Conservation (phyloP, 164 flowering plant species). For the Stephania cephalantha region DNA sequence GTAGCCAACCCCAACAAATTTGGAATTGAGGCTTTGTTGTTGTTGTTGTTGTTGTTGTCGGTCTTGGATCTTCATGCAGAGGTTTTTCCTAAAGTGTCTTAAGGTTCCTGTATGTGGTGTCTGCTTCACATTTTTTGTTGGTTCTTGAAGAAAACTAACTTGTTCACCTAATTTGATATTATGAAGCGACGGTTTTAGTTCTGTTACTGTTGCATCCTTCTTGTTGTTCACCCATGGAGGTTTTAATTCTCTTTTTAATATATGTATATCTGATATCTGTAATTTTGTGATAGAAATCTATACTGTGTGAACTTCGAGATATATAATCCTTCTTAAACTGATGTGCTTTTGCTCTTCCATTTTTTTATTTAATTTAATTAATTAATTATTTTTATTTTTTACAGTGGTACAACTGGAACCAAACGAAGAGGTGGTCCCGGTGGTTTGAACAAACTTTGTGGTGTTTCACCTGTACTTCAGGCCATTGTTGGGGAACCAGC, state of each 20-base stretch:
- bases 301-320: not conserved
- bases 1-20: too few species aligned
- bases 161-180: too few species aligned
- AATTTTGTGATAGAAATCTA: too few species aligned
- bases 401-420: slow-evolving; percentile 53
- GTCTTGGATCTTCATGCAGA: too few species aligned
- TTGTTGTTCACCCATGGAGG: too few species aligned
- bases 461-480: slow-evolving; percentile 88
- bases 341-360: not conserved
- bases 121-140: not conserved
- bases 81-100: not conserved
- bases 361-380: not conserved
- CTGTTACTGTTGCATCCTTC: too few species aligned
- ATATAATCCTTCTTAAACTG: not conserved
- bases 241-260: too few species aligned
- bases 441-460: slow-evolving; percentile 85
- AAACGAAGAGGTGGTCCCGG: slow-evolving; percentile 97
- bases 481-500: slow-evolving; percentile 80
- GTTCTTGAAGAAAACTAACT: not conserved
- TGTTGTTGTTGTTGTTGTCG: too few species aligned
- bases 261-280: too few species aligned
- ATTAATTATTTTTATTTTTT: not conserved
- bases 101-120: not conserved
- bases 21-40: not conserved
- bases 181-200: too few species aligned